Percentiles rank a stretch among this genome's conserved stretches.
Evolutionary conservation across 371 early-diverging fungal species (phyloP).

Genomic region (Rhizopus stolonifer): DNA sequence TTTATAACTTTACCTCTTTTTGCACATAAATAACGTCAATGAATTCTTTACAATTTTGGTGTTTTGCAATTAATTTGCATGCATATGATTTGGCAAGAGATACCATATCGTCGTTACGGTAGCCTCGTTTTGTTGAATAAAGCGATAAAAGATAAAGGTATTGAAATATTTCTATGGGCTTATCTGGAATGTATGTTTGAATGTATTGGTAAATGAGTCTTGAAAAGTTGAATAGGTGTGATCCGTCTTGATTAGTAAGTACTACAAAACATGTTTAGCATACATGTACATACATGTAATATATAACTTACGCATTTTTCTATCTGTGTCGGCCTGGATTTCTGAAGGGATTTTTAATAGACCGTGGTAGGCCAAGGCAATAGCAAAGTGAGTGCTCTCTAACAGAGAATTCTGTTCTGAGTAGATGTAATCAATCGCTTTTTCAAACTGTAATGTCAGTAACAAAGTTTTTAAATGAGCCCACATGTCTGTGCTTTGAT

Average conservation of each 20-base stretch:
- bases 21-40: constrained; percentile 35
- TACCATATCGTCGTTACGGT: constrained; percentile 37
- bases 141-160: constrained; percentile 67
- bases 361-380: constrained; percentile 78
- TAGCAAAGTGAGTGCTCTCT: constrained; percentile 90
- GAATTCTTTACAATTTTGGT: constrained; percentile 48
- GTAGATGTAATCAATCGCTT: constrained; percentile 67
- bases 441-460: constrained; percentile 82
- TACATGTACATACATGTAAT: neutral
- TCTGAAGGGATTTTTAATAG: constrained; percentile 46
- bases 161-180: constrained; percentile 62
- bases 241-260: neutral
- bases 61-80: constrained; percentile 26
- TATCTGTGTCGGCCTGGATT: constrained; percentile 12
- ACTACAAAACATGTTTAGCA: neutral
- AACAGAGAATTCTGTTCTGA: constrained; percentile 53
- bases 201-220: constrained; percentile 63
- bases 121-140: constrained; percentile 39
- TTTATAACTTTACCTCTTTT: constrained; percentile 10
- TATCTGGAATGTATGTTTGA: constrained; percentile 43
- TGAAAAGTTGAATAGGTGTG: constrained; percentile 56
- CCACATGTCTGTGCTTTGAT: constrained; percentile 62
- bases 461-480: constrained; percentile 79
- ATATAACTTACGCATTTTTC: constrained; percentile 34
- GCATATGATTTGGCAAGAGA: constrained; percentile 43